These are phyloP conservation scores for Termitomyces sp. DNA, from an alignment of 768 basidiomycete genomes.

Conservation along the genomic window DNA sequence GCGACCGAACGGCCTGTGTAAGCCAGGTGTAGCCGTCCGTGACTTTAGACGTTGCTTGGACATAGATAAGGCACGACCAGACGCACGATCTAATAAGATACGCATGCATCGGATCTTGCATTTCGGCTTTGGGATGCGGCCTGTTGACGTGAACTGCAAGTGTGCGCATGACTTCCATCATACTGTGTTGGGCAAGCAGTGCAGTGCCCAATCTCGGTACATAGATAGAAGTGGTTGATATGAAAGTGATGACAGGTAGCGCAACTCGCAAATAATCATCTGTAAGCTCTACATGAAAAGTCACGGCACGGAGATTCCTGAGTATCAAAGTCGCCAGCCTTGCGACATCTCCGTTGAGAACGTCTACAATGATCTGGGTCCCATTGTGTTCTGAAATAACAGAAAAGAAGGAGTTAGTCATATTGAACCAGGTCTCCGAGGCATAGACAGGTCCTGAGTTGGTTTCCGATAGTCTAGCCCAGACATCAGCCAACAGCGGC, in stretches of 20 bases:
- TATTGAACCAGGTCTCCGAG: background rate
- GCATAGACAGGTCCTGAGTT: background rate
- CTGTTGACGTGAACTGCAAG: background rate
- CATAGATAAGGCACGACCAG: background rate
- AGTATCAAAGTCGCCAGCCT: background rate
- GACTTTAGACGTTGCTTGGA: background rate
- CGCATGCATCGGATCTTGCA: background rate
- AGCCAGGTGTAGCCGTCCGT: conserved; percentile 6
- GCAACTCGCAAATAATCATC: background rate
- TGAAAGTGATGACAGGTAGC: background rate
- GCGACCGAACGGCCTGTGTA: conserved; percentile 3
- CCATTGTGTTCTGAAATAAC: background rate
- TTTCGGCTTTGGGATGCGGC: background rate
- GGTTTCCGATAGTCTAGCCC: conserved; percentile 2
- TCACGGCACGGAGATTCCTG: background rate
- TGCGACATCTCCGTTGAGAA: background rate
- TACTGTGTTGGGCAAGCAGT: conserved; percentile 4
- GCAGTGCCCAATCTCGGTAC: background rate
- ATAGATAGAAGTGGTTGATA: background rate
- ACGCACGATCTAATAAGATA: background rate
- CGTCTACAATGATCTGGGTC: background rate
- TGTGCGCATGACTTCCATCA: conserved; percentile 5
- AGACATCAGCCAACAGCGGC: background rate
- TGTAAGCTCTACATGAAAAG: background rate
- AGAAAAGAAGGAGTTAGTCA: background rate